Evolutionary conservation across 1,284 basidiomycete genomes (phyloP).

Genomic region (Leucoagaricus sp.): DNA sequence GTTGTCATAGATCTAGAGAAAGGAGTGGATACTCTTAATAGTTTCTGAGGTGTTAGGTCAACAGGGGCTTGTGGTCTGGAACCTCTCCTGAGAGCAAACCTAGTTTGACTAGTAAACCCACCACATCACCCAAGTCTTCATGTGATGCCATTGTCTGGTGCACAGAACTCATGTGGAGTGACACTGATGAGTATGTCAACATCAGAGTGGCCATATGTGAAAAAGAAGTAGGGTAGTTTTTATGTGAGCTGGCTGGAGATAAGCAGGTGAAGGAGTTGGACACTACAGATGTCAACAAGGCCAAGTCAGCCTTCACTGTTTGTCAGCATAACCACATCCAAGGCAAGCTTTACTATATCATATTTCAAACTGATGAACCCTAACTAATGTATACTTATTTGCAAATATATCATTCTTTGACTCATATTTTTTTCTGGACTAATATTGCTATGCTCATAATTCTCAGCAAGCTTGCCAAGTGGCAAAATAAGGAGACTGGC

Average conservation of each 20-base stretch:
- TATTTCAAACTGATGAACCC: no score
- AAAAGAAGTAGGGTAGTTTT: constrained; percentile 95
- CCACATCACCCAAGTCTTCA: constrained; percentile 87
- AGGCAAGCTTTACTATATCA: no score
- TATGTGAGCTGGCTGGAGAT: constrained; percentile 85
- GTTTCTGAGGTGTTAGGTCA: no score
- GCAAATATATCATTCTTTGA: no score
- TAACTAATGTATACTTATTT: no score
- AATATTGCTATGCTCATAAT: constrained; percentile 97
- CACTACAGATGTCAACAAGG: constrained; percentile 80
- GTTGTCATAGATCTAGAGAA: no score
- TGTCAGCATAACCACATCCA: no score
- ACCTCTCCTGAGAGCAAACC: no score
- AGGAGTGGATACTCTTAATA: no score
- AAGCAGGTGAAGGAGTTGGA: constrained; percentile 53
- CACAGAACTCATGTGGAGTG: constrained; percentile 90
- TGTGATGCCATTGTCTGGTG: constrained; percentile 99
- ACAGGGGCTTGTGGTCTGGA: no score
- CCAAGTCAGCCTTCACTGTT: no score
- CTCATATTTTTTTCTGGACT: constrained; percentile 61
- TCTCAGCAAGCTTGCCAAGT: constrained; percentile 85
- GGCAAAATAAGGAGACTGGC: constrained; percentile 82
- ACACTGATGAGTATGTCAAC: constrained; percentile 90
- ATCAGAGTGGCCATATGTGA: constrained; percentile 98
- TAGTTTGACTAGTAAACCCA: constrained; percentile 79